Conservation (phyloP, 345 rosid species). For the Sonneratia alba region DNA sequence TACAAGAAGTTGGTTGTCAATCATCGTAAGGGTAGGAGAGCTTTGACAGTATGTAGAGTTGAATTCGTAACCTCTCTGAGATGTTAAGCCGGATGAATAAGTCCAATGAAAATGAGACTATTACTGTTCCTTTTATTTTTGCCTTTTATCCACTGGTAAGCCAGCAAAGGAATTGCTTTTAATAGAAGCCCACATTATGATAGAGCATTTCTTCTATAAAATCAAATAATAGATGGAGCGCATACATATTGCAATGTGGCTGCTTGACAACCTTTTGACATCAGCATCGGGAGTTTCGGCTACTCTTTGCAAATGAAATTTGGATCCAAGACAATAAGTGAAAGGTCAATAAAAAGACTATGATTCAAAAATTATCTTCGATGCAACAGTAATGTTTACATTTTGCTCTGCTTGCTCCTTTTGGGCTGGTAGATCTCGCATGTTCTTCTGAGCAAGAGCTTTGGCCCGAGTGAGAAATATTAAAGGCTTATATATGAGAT, state of each 20-base stretch:
- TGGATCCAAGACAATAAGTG: constrained; percentile 5
- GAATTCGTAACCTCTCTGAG: background rate
- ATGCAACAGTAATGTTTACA: constrained; percentile 25
- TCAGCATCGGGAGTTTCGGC: too few species aligned
- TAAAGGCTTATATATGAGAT: background rate
- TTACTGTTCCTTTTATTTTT: background rate
- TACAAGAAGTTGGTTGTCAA: background rate
- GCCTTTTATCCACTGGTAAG: too few species aligned
- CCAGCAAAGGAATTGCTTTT: too few species aligned
- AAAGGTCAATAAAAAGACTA: constrained; percentile 6
- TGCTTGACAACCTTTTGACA: too few species aligned
- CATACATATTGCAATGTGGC: constrained; percentile 92
- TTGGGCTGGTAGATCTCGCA: constrained; percentile 81
- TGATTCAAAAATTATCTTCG: constrained; percentile 7
- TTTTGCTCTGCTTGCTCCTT: constrained; percentile 84
- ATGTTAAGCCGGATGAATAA: background rate
- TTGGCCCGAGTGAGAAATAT: constrained; percentile 48
- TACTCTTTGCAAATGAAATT: too few species aligned
- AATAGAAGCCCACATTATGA: too few species aligned
- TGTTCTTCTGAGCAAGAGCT: constrained; percentile 89
- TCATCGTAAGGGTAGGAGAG: too few species aligned
- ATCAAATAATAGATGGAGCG: constrained; percentile 5
- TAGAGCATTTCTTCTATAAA: background rate
- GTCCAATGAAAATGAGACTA: background rate
- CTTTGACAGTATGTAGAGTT: too few species aligned